These are phyloP conservation scores for Fusarium citri DNA, from an alignment of 2,329 filamentous ascomycete species.

Conservation along the genomic window DNA sequence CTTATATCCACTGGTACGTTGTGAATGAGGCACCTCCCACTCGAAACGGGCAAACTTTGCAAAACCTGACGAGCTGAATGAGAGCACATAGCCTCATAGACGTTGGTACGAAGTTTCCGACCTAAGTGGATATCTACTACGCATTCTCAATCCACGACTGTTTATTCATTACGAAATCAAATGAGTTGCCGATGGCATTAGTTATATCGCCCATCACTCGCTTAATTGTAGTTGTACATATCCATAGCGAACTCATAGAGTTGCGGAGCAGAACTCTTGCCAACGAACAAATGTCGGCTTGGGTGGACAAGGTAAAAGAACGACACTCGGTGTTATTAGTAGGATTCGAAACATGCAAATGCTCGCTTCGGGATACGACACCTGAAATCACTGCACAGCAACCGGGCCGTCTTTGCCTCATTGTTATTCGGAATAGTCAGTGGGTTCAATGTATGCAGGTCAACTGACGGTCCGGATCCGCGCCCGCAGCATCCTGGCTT, in stretches of 20 bases:
- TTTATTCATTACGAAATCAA: neutral
- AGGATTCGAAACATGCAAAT: constrained; percentile 1
- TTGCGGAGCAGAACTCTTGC: neutral
- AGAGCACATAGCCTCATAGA: neutral
- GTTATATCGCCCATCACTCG: neutral
- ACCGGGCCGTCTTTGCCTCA: constrained; percentile 24
- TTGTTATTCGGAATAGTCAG: constrained; percentile 1
- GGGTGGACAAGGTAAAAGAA: neutral
- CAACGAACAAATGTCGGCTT: neutral
- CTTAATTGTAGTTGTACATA: neutral
- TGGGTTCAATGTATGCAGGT: neutral
- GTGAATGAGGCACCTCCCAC: neutral
- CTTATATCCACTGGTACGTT: too few species aligned
- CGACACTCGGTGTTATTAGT: neutral
- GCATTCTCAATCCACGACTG: neutral
- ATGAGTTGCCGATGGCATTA: neutral
- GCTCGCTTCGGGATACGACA: constrained; percentile 4
- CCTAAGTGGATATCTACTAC: neutral
- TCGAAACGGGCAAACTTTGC: neutral
- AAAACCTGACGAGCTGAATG: neutral
- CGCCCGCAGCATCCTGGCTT: neutral
- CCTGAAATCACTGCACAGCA: constrained; percentile 1
- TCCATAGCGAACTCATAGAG: neutral
- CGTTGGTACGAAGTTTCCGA: neutral
- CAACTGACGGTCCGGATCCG: constrained; percentile 22